These are phyloP conservation scores for Tilletia horrida DNA, from an alignment of 1,284 basidiomycete genomes.

Conservation along the genomic window DNA sequence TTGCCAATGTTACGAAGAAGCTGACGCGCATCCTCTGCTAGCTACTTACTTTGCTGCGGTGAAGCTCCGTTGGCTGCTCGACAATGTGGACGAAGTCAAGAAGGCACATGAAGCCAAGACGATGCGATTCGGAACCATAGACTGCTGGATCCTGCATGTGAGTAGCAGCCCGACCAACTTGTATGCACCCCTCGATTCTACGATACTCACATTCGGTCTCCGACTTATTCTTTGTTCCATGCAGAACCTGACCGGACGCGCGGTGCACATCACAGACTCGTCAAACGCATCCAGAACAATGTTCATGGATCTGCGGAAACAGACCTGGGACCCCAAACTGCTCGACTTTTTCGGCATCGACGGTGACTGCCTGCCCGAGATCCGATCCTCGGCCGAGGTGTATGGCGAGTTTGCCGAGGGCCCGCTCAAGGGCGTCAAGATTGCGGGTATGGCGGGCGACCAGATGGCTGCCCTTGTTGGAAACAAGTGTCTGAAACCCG, in stretches of 20 bases:
- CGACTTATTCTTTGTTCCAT: neutral
- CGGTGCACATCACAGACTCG: slow-evolving; percentile 87
- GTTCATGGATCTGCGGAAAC: slow-evolving; percentile 76
- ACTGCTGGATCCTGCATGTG: slow-evolving; percentile 92
- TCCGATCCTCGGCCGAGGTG: slow-evolving; percentile 86
- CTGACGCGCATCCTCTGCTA: neutral
- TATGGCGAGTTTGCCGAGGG: slow-evolving; percentile 74
- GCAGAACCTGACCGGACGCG: slow-evolving; percentile 80
- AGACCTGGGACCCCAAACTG: slow-evolving; percentile 78
- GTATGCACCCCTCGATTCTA: too few species aligned
- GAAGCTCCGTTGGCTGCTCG: slow-evolving; percentile 95
- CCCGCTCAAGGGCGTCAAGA: slow-evolving; percentile 71
- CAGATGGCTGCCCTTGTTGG: slow-evolving; percentile 95
- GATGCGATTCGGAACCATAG: slow-evolving; percentile 87
- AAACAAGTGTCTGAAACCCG: slow-evolving; percentile 65
- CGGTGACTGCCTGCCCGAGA: slow-evolving; percentile 72
- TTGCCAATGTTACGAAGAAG: too few species aligned
- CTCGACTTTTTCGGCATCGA: slow-evolving; percentile 84
- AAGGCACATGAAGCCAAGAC: slow-evolving; percentile 78
- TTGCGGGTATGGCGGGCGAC: slow-evolving; percentile 89
- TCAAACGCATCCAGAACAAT: slow-evolving; percentile 96
- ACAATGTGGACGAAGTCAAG: slow-evolving; percentile 75
- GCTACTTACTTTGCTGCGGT: slow-evolving; percentile 90
- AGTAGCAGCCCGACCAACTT: slow-evolving; percentile 51
- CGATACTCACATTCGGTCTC: neutral